phyloP scores from a whole-genome alignment of 176 grass and related monocot genomes.

The Aegilops bicornis region DNA sequence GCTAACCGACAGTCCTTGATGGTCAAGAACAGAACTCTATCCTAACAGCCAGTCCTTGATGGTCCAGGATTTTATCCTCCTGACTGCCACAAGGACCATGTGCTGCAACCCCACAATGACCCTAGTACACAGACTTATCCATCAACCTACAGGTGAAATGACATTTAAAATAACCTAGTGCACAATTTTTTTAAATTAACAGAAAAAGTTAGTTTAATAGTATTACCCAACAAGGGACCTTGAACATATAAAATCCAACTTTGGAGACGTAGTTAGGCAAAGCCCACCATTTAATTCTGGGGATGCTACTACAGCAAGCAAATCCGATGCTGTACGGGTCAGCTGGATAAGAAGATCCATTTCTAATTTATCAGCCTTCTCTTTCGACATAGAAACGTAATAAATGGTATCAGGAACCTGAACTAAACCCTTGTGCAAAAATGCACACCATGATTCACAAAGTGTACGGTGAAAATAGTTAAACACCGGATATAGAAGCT shows the following conservation, averaged over 20 bases:
- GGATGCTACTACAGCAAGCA: slow-evolving; percentile 18
- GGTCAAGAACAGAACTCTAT: no score
- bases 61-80: no score
- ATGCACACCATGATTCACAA: background rate
- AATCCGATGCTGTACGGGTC: slow-evolving; percentile 12
- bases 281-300: slow-evolving; percentile 21
- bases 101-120: no score
- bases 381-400: background rate
- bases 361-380: background rate
- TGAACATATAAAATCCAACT: background rate
- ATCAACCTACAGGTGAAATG: background rate
- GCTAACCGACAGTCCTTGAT: no score
- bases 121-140: no score
- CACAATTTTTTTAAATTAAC: background rate
- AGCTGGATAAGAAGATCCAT: slow-evolving; percentile 18
- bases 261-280: background rate
- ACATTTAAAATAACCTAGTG: background rate
- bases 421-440: background rate
- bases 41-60: no score
- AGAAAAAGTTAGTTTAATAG: background rate
- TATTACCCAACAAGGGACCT: slow-evolving; percentile 22
- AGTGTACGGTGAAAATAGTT: background rate
- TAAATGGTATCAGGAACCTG: slow-evolving; percentile 10
- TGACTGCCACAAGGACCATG: no score
- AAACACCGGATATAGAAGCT: slow-evolving; percentile 1